A percentile compares a stretch with the other conserved stretches of the same genome.
Conservation (phyloP, 23 red algal genomes). For the Gracilaria gracilis region DNA sequence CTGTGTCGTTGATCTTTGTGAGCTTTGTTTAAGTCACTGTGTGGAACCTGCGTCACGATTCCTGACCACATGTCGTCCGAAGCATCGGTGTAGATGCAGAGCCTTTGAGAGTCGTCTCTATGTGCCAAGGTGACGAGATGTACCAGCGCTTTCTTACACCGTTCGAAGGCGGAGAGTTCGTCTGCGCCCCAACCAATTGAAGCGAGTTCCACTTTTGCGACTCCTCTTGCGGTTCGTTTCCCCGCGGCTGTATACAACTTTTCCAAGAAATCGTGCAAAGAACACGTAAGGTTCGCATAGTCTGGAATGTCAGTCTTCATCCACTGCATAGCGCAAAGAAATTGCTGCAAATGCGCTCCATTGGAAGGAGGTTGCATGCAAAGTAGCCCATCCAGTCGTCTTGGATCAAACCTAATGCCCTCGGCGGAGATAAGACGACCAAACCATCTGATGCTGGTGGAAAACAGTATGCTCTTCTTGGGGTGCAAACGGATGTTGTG, state of each 20-base stretch:
- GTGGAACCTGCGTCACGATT: too few relatives aligned
- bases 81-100: too few relatives aligned
- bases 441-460: neutral
- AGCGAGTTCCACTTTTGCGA: neutral
- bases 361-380: neutral
- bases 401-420: neutral
- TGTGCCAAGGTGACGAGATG: too few relatives aligned
- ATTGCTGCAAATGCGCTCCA: conserved; percentile 11
- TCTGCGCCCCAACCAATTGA: too few relatives aligned
- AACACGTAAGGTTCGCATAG: neutral
- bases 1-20: too few relatives aligned
- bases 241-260: neutral
- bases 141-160: too few relatives aligned
- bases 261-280: neutral
- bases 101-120: too few relatives aligned
- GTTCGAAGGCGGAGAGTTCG: too few relatives aligned
- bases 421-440: neutral
- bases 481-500: conserved; percentile 7
- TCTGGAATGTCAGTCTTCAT: neutral
- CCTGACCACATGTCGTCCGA: too few relatives aligned
- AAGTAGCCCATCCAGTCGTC: neutral
- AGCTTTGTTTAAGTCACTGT: too few relatives aligned
- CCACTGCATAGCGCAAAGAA: neutral
- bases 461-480: conserved; percentile 30
- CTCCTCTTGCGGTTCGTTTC: neutral